phyloP scores from a whole-genome alignment of 1,284 basidiomycete species.

The Ustilago curta region DNA sequence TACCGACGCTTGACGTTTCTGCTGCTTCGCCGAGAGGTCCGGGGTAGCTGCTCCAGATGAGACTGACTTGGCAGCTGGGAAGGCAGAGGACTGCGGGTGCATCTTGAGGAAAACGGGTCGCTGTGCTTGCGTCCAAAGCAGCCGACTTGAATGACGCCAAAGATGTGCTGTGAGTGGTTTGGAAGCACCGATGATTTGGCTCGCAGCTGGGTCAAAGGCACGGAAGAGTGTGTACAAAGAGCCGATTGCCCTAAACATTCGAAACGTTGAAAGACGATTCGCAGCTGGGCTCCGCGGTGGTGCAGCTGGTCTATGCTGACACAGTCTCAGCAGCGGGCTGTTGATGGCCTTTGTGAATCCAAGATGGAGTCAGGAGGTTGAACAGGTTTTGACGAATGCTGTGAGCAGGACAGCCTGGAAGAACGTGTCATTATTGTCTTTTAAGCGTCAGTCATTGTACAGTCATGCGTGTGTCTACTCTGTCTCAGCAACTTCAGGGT shows the following conservation, averaged over 20 bases:
- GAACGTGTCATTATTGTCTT: too few species aligned
- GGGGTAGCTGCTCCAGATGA: slow-evolving; percentile 10
- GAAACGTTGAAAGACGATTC: background rate
- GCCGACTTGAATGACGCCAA: background rate
- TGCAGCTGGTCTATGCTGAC: background rate
- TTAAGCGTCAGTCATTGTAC: too few species aligned
- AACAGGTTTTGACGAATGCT: too few species aligned
- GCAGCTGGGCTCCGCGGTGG: background rate
- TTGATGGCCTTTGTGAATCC: too few species aligned
- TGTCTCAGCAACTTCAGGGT: too few species aligned
- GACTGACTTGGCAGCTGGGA: slow-evolving; percentile 10
- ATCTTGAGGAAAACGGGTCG: background rate
- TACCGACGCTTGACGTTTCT: slow-evolving; percentile 34
- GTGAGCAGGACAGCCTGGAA: too few species aligned
- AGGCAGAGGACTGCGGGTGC: slow-evolving; percentile 8
- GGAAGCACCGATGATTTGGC: background rate
- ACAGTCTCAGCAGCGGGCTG: too few species aligned
- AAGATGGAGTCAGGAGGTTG: too few species aligned
- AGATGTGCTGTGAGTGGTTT: background rate
- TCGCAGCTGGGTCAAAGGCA: background rate
- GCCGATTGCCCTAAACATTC: slow-evolving; percentile 10
- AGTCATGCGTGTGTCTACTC: too few species aligned
- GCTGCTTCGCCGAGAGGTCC: slow-evolving; percentile 12
- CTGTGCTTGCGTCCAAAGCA: background rate
- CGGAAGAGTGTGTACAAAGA: background rate